Evolutionary conservation across 139 green algal genomes (phyloP).

Genomic region (Diplosphaera chodatii): DNA sequence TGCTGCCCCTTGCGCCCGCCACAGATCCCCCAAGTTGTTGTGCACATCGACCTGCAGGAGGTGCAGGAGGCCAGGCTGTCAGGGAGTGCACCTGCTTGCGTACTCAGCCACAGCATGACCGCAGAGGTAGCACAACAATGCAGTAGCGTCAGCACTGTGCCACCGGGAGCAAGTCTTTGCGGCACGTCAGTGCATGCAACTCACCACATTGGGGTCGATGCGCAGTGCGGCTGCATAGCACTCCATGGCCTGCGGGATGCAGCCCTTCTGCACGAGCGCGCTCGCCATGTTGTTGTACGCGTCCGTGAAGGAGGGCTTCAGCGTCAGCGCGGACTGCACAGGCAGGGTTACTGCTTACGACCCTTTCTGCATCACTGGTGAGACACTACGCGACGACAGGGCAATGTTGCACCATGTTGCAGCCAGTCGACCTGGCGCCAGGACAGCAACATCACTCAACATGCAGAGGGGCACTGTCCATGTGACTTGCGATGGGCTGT

Average conservation of each 20-base stretch:
- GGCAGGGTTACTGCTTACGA: too few relatives aligned
- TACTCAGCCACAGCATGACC: too few relatives aligned
- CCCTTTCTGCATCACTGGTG: too few relatives aligned
- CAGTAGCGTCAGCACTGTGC: too few relatives aligned
- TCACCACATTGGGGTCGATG: constrained; percentile 43
- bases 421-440: too few relatives aligned
- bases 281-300: constrained; percentile 76
- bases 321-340: constrained; percentile 51
- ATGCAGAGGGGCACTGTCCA: background rate
- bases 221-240: constrained; percentile 54
- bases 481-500: background rate
- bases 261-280: constrained; percentile 60
- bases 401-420: too few relatives aligned
- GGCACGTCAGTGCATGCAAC: background rate
- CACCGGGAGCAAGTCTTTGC: background rate
- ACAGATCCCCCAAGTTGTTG: constrained; percentile 77
- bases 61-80: too few relatives aligned
- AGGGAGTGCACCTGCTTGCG: too few relatives aligned
- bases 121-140: too few relatives aligned
- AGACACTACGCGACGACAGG: too few relatives aligned
- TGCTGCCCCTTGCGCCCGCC: constrained; percentile 46
- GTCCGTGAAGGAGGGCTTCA: constrained; percentile 69
- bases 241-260: constrained; percentile 54
- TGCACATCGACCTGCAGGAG: constrained; percentile 55
- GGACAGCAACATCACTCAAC: background rate